Conservation (phyloP, 371 early-diverging fungal genomes). For the Mucor saturninus region DNA sequence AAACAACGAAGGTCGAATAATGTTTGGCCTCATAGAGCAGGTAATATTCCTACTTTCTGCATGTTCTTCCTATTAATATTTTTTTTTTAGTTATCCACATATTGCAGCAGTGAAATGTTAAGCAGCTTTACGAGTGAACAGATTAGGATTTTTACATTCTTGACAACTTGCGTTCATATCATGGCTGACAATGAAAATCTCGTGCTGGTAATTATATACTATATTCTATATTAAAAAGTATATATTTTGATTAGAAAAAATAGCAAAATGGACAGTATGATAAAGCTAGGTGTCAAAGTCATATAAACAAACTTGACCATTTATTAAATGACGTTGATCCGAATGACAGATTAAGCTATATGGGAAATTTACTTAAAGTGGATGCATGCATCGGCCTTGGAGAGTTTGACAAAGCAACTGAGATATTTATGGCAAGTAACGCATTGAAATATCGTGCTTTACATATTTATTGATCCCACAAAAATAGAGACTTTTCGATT, state of each 20-base stretch:
- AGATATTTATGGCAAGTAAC: constrained; percentile 8
- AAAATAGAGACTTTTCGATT: neutral
- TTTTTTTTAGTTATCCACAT: neutral
- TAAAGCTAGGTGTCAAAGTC: neutral
- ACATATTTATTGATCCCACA: neutral
- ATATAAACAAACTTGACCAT: neutral
- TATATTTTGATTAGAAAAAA: no score
- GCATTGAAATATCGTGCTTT: neutral
- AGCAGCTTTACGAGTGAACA: neutral
- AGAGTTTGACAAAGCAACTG: constrained; percentile 16
- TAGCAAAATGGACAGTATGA: neutral
- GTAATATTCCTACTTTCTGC: neutral
- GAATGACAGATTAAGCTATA: neutral
- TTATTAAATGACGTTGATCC: neutral
- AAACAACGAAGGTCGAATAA: constrained; percentile 5
- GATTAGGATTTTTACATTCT: neutral
- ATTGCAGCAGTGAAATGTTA: neutral
- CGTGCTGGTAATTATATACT: neutral
- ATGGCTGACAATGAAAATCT: neutral
- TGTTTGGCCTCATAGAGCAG: constrained; percentile 17
- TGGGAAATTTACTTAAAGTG: constrained; percentile 13
- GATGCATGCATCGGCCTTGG: constrained; percentile 7
- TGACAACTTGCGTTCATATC: neutral
- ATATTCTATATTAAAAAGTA: no score
- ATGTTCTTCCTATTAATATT: neutral